A percentile compares a stretch with the other conserved stretches of the same genome.
Conservation (phyloP, 306 rosid species). For the Trifolium subterraneum region DNA sequence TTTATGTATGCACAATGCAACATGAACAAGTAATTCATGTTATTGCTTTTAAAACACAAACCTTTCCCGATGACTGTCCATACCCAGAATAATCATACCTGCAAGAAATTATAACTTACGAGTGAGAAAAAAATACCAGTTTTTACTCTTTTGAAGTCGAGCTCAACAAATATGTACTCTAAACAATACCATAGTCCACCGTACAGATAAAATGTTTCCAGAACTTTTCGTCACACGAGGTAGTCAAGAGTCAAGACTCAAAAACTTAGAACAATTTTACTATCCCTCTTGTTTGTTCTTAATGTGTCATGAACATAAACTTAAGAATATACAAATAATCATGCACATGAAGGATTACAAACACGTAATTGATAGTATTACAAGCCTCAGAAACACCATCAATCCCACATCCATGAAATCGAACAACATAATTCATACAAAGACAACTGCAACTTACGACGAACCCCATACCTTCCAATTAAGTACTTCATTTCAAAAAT, state of each 20-base stretch:
- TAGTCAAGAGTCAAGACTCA: constrained; percentile 1
- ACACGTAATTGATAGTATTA: background rate
- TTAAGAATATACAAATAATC: background rate
- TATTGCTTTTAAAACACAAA: constrained; percentile 49
- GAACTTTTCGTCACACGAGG: constrained; percentile 12
- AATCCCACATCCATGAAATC: background rate
- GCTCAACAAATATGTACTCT: constrained; percentile 7
- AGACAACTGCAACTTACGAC: background rate
- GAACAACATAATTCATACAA: background rate
- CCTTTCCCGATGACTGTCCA: constrained; percentile 97
- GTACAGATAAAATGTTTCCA: background rate
- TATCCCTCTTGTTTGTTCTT: background rate
- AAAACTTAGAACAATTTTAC: background rate
- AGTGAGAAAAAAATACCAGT: constrained; percentile 27
- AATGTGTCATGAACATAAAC: background rate
- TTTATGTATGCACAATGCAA: background rate
- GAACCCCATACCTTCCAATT: background rate
- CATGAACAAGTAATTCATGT: constrained; percentile 29
- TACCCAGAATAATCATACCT: constrained; percentile 98
- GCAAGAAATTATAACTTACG: constrained; percentile 43
- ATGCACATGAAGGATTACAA: background rate
- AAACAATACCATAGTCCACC: too few species aligned
- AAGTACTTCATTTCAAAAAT: background rate
- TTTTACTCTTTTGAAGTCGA: background rate
- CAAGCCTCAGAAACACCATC: background rate